Evolutionary conservation across 1,139 yeast species (phyloP), one percentile per base, ranked within the genome.

Genomic region (Candida neerlandica): DNA sequence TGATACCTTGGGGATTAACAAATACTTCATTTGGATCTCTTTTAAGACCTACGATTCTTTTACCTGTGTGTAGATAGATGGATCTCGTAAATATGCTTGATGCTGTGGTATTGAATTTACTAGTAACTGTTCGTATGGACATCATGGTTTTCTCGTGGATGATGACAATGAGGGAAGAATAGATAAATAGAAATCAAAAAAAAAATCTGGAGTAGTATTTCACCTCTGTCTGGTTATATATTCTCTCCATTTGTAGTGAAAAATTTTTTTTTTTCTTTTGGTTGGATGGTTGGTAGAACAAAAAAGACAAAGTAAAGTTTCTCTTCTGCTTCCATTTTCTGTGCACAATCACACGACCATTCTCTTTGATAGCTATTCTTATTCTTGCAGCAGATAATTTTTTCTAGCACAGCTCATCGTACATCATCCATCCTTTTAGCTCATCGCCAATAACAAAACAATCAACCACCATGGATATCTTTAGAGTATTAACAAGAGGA

Each of bases 401-500:
- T 15, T 40, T 39, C 19, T 29, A 12, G 27, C 9, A 7, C 5
- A 51, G 45, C 21, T 35, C 19, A 46, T 51, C 43, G 46, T 51
- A 46, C 46, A 51, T n/a, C 43, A 15, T 16, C n/a, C 19, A 12
- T 15, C 16, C 10, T 12, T n/a, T n/a, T 18, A 16, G n/a, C 14
- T 43, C 35, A 41, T 27, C 43, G 16, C 30, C 7, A 23, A 18
- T 12, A 4, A 11, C 11, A n/a, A 12, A 11, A 21, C 10, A 2
- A 4, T 5, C n/a, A 32, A n/a, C 29, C 19, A 10, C 27, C 3
- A 92, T 94, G 99, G 99, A 94, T 71, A 86, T 92, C 56, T 92
- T 94, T 65, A 78, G 90, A 60, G 84, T 94, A 3, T 77, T 94
- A 45, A 78, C 91, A 1, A 76, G 97, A 63, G 98, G 98, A 18